Evolutionary conservation across 2,329 filamentous ascomycete genomes (phyloP), one percentile per base, ranked within the genome.

Genomic region (Madurella mycetomatis): DNA sequence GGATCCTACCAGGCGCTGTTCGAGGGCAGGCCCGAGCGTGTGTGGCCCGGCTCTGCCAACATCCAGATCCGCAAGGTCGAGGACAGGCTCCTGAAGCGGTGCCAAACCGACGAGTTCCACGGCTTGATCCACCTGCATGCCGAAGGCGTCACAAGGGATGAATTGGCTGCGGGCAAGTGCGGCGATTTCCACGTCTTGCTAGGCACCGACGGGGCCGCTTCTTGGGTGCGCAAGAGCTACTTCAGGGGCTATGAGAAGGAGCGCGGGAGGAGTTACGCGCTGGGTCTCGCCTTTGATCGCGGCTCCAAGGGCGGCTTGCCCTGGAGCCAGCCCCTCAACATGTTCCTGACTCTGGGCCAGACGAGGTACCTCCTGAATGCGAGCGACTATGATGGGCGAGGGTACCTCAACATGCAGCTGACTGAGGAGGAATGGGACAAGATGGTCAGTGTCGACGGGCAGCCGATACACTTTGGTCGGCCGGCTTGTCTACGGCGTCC

Each of bases 41-140:
- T 72, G 0, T 72, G 69, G 69, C 69, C 69, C 4, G 67, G 65
- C 0, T 70, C 68, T 8, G 67, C 67, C 17, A 72, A 72, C 47
- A 68, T 72, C 18, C 69, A 71, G 54, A 71, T 72, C 49, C 67
- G 69, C 42, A 71, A 71, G 60, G 67, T 71, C n/a, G 69, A 71
- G 41, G 69, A 72, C 41, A 60, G 68, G 5, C 62, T 72, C 17
- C 65, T 72, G n/a, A 62, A 60, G 37, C 64, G 68, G 7, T 68
- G 65, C n/a, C 69, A 71, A 53, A 64, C 65, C 12, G 55, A 60
- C 2, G 61, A 68, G 45, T 70, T 72, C 49, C 55, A 60, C 2
- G 66, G 63, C 0, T 49, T 68, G 12, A 69, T 71, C 18, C 62
- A 69, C 42, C 50, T 71, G 12, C 66, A 71, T n/a, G 62, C 67